A percentile compares a stretch with the other conserved stretches of the same genome.
Evolutionary conservation across 2,329 filamentous ascomycete genomes (phyloP).

Genomic region (Stachybotrys elegans): DNA sequence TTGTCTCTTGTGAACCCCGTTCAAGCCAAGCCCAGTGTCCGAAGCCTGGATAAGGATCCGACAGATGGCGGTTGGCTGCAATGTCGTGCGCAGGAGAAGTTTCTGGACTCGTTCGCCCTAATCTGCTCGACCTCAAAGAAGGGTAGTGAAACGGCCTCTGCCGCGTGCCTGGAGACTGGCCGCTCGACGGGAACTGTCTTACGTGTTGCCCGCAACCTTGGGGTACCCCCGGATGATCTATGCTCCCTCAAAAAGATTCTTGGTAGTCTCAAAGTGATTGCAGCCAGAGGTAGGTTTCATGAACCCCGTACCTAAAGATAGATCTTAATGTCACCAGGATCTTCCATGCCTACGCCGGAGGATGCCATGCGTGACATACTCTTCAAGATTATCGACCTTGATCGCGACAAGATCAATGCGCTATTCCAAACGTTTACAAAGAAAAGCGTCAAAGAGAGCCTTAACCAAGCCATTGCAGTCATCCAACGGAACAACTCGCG

Average conservation of each 20-base stretch:
- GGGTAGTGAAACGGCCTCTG: constrained; percentile 19
- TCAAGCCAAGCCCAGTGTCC: constrained; percentile 5
- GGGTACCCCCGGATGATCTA: constrained; percentile 13
- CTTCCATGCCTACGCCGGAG: constrained; percentile 5
- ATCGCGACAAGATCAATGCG: constrained; percentile 11
- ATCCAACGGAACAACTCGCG: not conserved
- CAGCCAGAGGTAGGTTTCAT: constrained; percentile 8
- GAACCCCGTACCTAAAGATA: not conserved
- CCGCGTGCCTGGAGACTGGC: constrained; percentile 22
- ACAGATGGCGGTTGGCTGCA: not conserved
- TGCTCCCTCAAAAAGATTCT: constrained; percentile 13
- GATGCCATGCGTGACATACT: constrained; percentile 12
- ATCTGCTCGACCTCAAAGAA: constrained; percentile 18
- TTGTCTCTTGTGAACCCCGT: constrained; percentile 8
- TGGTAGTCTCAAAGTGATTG: constrained; percentile 10
- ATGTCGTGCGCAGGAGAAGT: constrained; percentile 19
- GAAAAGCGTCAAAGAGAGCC: not conserved
- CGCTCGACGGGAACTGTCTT: constrained; percentile 2
- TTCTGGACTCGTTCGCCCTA: constrained; percentile 27
- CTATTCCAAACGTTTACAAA: constrained; percentile 7
- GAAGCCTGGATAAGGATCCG: constrained; percentile 4
- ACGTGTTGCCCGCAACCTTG: constrained; percentile 20
- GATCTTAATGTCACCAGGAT: constrained; percentile 1
- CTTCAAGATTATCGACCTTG: constrained; percentile 12
- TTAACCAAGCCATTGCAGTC: not conserved